phyloP scores from a whole-genome alignment of 768 basidiomycete species.

The Pisolithus microcarpus region DNA sequence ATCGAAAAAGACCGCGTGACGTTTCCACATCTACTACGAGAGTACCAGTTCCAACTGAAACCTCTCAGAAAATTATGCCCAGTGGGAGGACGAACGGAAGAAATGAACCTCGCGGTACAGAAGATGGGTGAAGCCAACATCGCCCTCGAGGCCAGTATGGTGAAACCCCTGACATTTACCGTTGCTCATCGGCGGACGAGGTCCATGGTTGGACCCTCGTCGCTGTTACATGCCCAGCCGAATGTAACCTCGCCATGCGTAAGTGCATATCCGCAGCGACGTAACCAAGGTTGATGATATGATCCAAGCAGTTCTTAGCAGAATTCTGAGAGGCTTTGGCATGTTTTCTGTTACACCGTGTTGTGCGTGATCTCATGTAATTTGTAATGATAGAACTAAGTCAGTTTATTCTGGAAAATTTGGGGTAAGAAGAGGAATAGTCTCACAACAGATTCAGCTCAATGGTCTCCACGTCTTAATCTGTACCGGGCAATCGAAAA shows the following conservation, averaged over 20 bases:
- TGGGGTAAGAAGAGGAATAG: too few species aligned
- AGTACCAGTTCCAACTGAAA: too few species aligned
- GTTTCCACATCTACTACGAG: not conserved
- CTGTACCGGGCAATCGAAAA: too few species aligned
- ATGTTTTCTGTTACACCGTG: not conserved
- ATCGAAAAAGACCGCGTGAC: not conserved
- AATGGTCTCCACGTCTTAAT: not conserved
- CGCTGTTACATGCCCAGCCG: conserved; percentile 5
- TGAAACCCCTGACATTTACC: not conserved
- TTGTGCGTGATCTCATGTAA: not conserved
- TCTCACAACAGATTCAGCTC: too few species aligned
- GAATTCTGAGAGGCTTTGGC: not conserved
- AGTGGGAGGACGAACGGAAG: too few species aligned
- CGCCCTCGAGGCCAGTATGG: not conserved
- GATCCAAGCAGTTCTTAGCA: conserved; percentile 2
- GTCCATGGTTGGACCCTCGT: conserved; percentile 21
- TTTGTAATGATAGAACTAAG: too few species aligned
- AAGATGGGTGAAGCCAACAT: not conserved
- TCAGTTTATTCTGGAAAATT: too few species aligned
- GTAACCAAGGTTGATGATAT: not conserved
- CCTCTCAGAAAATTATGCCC: too few species aligned
- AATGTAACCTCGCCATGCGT: not conserved
- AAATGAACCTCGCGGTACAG: not conserved
- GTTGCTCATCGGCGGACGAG: conserved; percentile 20
- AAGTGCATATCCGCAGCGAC: not conserved